These are phyloP conservation scores for Baorangia bicolor DNA, from an alignment of 768 basidiomycete genomes.

Conservation along the genomic window DNA sequence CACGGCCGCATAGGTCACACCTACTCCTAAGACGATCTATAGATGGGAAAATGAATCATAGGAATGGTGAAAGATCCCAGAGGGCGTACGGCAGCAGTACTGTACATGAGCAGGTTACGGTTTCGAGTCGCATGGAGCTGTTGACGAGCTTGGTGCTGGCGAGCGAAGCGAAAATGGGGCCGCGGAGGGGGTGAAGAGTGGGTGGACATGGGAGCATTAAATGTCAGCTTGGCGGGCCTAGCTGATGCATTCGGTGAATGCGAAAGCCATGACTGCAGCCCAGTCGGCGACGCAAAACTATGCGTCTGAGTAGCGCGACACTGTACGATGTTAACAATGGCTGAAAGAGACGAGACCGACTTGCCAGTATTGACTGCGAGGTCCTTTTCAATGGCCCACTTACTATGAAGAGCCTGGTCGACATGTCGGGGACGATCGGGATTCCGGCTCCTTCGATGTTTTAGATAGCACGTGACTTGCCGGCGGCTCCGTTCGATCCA, in stretches of 20 bases:
- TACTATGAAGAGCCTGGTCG: not conserved
- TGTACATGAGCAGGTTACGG: constrained; percentile 79
- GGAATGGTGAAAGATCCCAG: not conserved
- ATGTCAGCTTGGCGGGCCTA: not conserved
- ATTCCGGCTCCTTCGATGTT: not conserved
- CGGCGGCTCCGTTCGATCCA: not conserved
- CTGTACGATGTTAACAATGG: not conserved
- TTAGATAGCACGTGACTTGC: constrained; percentile 18
- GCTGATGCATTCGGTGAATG: not conserved
- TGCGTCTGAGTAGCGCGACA: not conserved
- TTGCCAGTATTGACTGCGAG: not conserved
- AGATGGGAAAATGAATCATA: not conserved
- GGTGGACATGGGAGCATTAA: constrained; percentile 14
- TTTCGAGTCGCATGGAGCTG: constrained; percentile 58
- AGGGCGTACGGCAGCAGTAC: constrained; percentile 69
- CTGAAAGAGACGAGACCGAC: not conserved
- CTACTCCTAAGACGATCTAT: constrained; percentile 76
- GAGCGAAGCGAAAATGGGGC: constrained; percentile 7
- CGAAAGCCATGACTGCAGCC: constrained; percentile 3
- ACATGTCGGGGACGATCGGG: not conserved
- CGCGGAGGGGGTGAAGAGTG: constrained; percentile 1
- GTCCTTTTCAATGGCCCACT: not conserved
- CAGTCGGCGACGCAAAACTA: not conserved
- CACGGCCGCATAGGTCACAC: constrained; percentile 94
- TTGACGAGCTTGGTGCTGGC: constrained; percentile 34